A percentile compares a stretch with the other conserved stretches of the same genome.
Conservation (phyloP, 768 basidiomycete genomes). For the Rhodosporidiobolus odoratus region DNA sequence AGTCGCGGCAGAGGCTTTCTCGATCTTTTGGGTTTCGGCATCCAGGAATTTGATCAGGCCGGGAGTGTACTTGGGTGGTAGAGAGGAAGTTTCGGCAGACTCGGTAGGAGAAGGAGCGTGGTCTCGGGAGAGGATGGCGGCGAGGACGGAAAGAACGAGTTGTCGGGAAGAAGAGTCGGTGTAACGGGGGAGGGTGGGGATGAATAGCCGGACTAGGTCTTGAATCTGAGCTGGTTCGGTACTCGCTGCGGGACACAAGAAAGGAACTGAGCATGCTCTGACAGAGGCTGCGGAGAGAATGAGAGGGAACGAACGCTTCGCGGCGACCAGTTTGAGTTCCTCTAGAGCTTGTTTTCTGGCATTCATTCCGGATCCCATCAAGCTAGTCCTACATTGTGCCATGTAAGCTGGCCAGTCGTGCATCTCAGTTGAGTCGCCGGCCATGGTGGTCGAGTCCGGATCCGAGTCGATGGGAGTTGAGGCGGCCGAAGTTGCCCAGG, state of each 20-base stretch:
- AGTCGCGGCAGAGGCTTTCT: slow-evolving; percentile 48
- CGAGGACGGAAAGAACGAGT: slow-evolving; percentile 64
- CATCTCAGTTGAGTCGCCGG: not conserved
- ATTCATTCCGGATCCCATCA: not conserved
- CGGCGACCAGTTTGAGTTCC: not conserved
- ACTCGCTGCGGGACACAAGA: not conserved
- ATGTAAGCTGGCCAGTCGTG: slow-evolving; percentile 19
- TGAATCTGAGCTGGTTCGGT: slow-evolving; percentile 24
- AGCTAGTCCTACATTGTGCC: not conserved
- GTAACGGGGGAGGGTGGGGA: slow-evolving; percentile 72
- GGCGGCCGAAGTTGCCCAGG: not conserved
- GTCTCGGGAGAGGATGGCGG: slow-evolving; percentile 62
- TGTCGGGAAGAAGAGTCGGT: slow-evolving; percentile 64
- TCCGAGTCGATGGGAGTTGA: not conserved
- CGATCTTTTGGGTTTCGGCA: slow-evolving; percentile 59
- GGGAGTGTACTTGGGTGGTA: slow-evolving; percentile 57
- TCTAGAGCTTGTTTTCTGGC: slow-evolving; percentile 2
- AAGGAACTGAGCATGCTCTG: not conserved
- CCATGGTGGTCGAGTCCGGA: not conserved
- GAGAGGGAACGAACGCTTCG: slow-evolving; percentile 7
- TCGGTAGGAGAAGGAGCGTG: not conserved
- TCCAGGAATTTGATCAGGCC: slow-evolving; percentile 71
- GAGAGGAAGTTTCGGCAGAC: slow-evolving; percentile 50
- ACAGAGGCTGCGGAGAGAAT: not conserved
- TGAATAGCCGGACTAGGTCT: slow-evolving; percentile 68